phyloP scores from a whole-genome alignment of 1,139 yeast genomes.

The Hemisphaericaspora subhashii region DNA sequence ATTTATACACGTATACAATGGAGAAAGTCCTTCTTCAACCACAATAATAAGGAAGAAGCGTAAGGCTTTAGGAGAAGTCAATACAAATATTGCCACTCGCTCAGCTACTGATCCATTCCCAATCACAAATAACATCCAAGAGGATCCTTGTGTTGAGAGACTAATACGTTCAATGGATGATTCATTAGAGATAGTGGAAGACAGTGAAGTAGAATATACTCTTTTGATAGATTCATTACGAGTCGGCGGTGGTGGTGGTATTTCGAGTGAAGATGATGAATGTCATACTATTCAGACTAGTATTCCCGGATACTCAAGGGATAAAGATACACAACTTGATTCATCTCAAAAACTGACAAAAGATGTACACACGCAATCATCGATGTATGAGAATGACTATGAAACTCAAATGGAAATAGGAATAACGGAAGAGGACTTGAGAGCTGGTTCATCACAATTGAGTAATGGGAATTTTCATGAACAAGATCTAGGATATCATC shows the following conservation, averaged over 20 bases:
- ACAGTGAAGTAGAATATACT: constrained; percentile 17
- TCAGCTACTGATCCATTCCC: constrained; percentile 4
- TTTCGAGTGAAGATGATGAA: not conserved
- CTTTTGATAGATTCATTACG: constrained; percentile 3
- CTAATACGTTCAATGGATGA: constrained; percentile 4
- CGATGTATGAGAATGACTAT: constrained; percentile 1
- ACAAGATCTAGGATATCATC: constrained; percentile 9
- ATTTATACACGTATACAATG: constrained; percentile 2
- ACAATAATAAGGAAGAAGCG: not conserved
- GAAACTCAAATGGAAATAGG: not conserved
- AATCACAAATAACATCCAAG: not conserved
- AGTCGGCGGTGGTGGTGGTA: not conserved
- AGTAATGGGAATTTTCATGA: constrained; percentile 14
- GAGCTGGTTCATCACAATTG: constrained; percentile 4
- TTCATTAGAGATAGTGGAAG: constrained; percentile 13
- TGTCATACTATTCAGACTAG: constrained; percentile 1
- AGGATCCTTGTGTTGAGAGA: constrained; percentile 1
- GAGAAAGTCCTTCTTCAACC: not conserved
- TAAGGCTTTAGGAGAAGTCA: not conserved
- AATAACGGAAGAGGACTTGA: not conserved
- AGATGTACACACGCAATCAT: constrained; percentile 30
- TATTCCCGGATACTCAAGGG: not conserved
- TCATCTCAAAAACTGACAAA: too few relatives aligned
- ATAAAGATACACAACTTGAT: not conserved
- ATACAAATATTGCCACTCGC: constrained; percentile 2